A percentile compares a stretch with the other conserved stretches of the same genome.
Evolutionary conservation across 495 filamentous ascomycete genomes (phyloP).

Genomic region (Aspergillus haitiensis): DNA sequence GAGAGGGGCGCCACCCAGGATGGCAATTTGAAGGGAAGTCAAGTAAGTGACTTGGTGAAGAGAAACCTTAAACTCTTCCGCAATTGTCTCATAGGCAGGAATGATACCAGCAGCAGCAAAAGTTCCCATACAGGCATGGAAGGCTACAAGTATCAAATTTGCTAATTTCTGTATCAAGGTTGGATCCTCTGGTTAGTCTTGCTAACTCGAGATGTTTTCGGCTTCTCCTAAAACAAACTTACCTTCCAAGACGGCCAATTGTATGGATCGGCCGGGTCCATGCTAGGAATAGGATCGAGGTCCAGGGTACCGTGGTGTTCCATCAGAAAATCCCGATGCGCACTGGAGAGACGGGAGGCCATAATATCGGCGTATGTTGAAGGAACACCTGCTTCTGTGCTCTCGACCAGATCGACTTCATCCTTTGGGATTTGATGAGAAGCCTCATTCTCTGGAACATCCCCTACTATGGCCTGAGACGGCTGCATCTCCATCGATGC

Average conservation of each 20-base stretch:
- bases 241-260: slow-evolving; percentile 61
- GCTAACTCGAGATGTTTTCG: background rate
- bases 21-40: slow-evolving; percentile 51
- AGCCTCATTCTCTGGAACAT: slow-evolving; percentile 12
- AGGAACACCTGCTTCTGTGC: slow-evolving; percentile 30
- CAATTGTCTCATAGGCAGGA: slow-evolving; percentile 51
- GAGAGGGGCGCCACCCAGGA: slow-evolving; percentile 51
- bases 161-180: slow-evolving; percentile 45
- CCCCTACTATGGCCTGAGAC: slow-evolving; percentile 16
- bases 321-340: slow-evolving; percentile 53
- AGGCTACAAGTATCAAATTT: slow-evolving; percentile 54
- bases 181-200: background rate
- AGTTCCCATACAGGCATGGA: slow-evolving; percentile 57
- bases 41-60: slow-evolving; percentile 53
- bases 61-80: slow-evolving; percentile 45
- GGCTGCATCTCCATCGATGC: slow-evolving; percentile 26
- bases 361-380: slow-evolving; percentile 34
- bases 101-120: slow-evolving; percentile 55
- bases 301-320: slow-evolving; percentile 55
- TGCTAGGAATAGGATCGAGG: slow-evolving; percentile 53
- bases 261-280: slow-evolving; percentile 53
- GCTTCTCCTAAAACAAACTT: slow-evolving; percentile 10
- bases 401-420: slow-evolving; percentile 38
- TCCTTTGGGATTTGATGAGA: slow-evolving; percentile 24
- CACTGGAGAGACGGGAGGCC: slow-evolving; percentile 33